These are phyloP conservation scores for Leccinum discolor DNA, from an alignment of 1,284 basidiomycete genomes.

Conservation along the genomic window DNA sequence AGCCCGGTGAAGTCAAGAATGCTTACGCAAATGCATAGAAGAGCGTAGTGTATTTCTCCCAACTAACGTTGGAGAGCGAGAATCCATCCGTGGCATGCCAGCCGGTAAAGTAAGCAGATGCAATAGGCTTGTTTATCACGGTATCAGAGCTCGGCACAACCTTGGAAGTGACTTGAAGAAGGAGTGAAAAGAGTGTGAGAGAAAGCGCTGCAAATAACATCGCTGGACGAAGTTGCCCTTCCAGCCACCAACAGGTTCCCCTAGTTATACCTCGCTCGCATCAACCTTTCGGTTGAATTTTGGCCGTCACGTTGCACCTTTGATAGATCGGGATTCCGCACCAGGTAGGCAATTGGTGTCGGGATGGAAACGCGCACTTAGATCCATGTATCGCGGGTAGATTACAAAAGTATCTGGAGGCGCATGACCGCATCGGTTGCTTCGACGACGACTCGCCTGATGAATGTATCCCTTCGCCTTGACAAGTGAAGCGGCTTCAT, in stretches of 20 bases:
- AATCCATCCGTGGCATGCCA: constrained; percentile 44
- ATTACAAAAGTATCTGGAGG: not conserved
- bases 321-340: not conserved
- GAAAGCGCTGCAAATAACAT: not conserved
- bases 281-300: not conserved
- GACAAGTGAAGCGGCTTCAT: not conserved
- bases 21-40: constrained; percentile 40
- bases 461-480: not conserved
- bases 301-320: not conserved
- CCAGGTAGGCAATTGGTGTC: not conserved
- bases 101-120: constrained; percentile 34
- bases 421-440: not conserved
- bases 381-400: not conserved
- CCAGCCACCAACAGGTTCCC: not conserved
- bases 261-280: not conserved
- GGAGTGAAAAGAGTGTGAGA: not conserved
- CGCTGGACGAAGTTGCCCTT: not conserved
- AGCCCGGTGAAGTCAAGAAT: not conserved
- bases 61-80: constrained; percentile 38
- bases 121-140: constrained; percentile 1
- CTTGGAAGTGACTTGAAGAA: not conserved
- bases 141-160: not conserved
- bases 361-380: not conserved
- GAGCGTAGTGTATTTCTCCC: constrained; percentile 50
- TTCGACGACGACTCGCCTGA: not conserved